A percentile compares a stretch with the other conserved stretches of the same genome.
Evolutionary conservation across 495 filamentous ascomycete species (phyloP).

Genomic region (Hyphodiscus hymeniophilus): DNA sequence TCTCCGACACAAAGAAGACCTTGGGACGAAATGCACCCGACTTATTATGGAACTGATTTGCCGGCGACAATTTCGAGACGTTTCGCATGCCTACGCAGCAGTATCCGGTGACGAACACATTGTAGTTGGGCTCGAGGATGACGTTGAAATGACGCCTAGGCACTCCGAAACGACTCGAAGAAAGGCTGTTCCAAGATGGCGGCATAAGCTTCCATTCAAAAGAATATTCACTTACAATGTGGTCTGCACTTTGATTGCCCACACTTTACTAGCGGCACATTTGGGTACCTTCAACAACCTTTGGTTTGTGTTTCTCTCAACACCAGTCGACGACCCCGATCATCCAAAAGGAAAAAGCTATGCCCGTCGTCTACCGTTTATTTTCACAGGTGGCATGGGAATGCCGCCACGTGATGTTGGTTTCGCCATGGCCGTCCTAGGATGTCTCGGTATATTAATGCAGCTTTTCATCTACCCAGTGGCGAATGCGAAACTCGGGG

Average conservation of each 20-base stretch:
- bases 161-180: constrained; percentile 4
- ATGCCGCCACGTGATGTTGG: constrained; percentile 69
- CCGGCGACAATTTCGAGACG: not conserved
- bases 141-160: constrained; percentile 10
- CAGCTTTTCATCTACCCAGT: constrained; percentile 70
- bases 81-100: constrained; percentile 16
- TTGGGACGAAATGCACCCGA: constrained; percentile 29
- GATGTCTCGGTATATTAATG: constrained; percentile 64
- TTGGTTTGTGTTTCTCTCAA: constrained; percentile 79
- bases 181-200: constrained; percentile 13
- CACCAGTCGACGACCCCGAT: constrained; percentile 55
- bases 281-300: constrained; percentile 77
- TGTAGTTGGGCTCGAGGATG: not conserved
- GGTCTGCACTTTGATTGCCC: constrained; percentile 53
- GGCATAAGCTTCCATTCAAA: constrained; percentile 52
- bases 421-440: constrained; percentile 68
- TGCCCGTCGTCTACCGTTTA: constrained; percentile 45
- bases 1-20: constrained; percentile 38
- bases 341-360: constrained; percentile 34
- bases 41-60: constrained; percentile 11
- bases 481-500: constrained; percentile 58
- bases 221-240: constrained; percentile 76
- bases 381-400: constrained; percentile 74
- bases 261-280: constrained; percentile 67
- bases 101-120: constrained; percentile 12